These are phyloP conservation scores for Alternaria arbusti DNA, from an alignment of 2,329 filamentous ascomycete species.

Conservation along the genomic window DNA sequence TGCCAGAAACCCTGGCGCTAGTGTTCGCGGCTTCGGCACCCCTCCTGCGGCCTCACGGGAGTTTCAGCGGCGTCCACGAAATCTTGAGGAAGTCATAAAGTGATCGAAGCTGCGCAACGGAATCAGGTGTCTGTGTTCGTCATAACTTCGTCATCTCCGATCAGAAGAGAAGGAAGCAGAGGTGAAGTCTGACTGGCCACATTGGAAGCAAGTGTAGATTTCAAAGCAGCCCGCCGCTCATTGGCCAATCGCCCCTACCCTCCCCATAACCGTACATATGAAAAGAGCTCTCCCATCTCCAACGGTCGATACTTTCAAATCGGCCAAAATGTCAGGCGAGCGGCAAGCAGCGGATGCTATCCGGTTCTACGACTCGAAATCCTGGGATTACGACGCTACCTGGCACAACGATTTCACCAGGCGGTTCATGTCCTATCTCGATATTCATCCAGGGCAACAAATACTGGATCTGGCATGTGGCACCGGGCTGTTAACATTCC, in stretches of 20 bases:
- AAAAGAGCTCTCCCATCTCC: not conserved
- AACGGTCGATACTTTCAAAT: not conserved
- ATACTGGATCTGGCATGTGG: slow-evolving; percentile 57
- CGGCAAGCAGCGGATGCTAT: slow-evolving; percentile 39
- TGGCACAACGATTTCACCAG: slow-evolving; percentile 51
- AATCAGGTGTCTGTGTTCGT: not conserved
- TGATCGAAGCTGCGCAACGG: not conserved
- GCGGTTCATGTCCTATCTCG: slow-evolving; percentile 44
- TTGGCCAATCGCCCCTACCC: not conserved
- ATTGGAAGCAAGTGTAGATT: slow-evolving; percentile 5
- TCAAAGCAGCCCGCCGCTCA: not conserved
- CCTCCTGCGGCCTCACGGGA: slow-evolving; percentile 5
- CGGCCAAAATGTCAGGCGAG: slow-evolving; percentile 18
- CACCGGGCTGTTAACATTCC: slow-evolving; percentile 53
- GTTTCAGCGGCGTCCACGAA: not conserved
- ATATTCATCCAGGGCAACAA: slow-evolving; percentile 45
- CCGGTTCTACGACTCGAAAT: slow-evolving; percentile 45
- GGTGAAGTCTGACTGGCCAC: slow-evolving; percentile 4
- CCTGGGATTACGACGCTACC: slow-evolving; percentile 49
- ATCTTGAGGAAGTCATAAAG: not conserved
- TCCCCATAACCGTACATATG: not conserved
- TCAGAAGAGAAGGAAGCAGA: not conserved
- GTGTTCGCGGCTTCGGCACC: slow-evolving; percentile 11
- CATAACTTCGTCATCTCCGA: not conserved
- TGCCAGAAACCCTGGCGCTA: not conserved